phyloP scores from a whole-genome alignment of 2,329 filamentous ascomycete genomes.

The Colletotrichum sp. region DNA sequence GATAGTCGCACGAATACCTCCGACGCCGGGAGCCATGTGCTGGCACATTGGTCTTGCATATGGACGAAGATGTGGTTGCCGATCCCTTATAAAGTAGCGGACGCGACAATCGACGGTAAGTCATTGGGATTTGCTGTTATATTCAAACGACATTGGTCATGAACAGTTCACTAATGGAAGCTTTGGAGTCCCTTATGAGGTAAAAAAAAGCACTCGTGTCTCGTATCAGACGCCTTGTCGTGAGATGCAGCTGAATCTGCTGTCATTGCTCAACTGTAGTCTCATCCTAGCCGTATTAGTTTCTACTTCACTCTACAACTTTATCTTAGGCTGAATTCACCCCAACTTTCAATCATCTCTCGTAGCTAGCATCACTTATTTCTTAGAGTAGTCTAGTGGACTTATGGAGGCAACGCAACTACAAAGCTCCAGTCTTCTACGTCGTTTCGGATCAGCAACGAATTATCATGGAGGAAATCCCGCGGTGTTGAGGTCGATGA shows the following conservation, averaged over 20 bases:
- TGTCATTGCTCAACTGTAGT: neutral
- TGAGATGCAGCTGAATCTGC: neutral
- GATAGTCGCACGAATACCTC: neutral
- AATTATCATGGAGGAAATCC: neutral
- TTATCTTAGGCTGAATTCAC: neutral
- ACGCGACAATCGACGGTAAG: neutral
- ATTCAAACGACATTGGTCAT: neutral
- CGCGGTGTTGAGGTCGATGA: neutral
- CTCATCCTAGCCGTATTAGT: too few species aligned
- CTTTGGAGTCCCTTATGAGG: neutral
- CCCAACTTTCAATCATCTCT: too few species aligned
- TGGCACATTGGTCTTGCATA: neutral
- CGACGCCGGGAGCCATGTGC: neutral
- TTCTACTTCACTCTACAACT: too few species aligned
- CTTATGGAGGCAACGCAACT: accelerated
- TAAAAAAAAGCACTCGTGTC: neutral
- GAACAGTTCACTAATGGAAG: neutral
- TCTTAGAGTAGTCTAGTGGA: neutral
- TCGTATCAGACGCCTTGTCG: accelerated
- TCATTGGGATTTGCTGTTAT: neutral
- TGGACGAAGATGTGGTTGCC: neutral
- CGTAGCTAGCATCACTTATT: neutral
- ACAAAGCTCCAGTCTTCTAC: neutral
- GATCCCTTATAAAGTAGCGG: neutral
- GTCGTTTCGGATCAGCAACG: neutral